These are phyloP conservation scores for Fusarium euwallaceae DNA, from an alignment of 2,329 filamentous ascomycete species.

Conservation along the genomic window DNA sequence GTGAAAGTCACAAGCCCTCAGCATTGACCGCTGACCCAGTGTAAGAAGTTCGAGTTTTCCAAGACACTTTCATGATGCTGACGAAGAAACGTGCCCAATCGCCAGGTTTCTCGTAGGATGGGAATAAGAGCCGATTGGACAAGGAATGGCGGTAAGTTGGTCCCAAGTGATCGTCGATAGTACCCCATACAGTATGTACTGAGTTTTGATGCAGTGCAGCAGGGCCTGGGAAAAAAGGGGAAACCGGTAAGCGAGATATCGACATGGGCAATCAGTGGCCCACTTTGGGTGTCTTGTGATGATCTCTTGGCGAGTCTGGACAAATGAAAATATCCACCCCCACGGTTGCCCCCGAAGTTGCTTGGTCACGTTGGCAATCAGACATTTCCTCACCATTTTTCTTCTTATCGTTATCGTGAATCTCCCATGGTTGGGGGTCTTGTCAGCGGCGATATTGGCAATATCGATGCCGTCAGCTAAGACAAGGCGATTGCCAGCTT, in stretches of 20 bases:
- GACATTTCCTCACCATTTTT: neutral
- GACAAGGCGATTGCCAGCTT: neutral
- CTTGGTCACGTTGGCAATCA: neutral
- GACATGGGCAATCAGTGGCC: neutral
- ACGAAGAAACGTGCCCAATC: neutral
- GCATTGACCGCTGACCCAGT: neutral
- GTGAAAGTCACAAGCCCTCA: neutral
- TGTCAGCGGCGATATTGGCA: neutral
- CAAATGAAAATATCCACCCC: slow-evolving; percentile 8
- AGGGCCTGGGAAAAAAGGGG: neutral
- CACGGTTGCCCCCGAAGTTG: neutral
- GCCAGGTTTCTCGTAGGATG: neutral
- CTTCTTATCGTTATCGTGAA: neutral
- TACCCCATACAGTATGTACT: slow-evolving; percentile 3
- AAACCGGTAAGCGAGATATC: slow-evolving; percentile 2
- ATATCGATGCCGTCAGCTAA: neutral
- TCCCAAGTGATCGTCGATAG: neutral
- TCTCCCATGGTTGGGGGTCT: neutral
- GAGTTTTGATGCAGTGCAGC: neutral
- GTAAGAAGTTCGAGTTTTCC: neutral
- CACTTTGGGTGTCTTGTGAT: slow-evolving; percentile 4
- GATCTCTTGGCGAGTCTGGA: neutral
- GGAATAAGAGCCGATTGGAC: slow-evolving; percentile 1
- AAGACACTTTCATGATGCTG: slow-evolving; percentile 5
- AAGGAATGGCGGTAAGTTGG: slow-evolving; percentile 8